phyloP scores from a whole-genome alignment of 805 yeast genomes.

The Candida saitoana region DNA sequence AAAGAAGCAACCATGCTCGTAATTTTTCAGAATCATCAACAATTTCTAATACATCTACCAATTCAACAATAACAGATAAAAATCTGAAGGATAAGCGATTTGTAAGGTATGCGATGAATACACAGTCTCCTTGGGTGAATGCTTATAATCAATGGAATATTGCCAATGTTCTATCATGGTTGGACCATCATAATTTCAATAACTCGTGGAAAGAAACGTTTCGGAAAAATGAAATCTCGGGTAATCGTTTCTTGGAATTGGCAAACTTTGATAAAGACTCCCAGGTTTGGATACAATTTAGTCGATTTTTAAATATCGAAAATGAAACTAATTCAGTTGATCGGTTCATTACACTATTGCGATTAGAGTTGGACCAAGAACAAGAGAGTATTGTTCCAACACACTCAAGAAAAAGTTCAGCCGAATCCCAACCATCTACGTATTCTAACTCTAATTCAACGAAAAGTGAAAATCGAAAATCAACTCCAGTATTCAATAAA shows the following conservation, averaged over 20 bases:
- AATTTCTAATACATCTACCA: constrained; percentile 26
- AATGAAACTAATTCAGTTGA: constrained; percentile 49
- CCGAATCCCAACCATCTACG: constrained; percentile 9
- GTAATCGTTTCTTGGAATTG: constrained; percentile 61
- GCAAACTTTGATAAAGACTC: constrained; percentile 56
- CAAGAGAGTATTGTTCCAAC: neutral
- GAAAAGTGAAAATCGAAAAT: constrained; percentile 30
- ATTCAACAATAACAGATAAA: constrained; percentile 28
- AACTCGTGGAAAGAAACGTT: constrained; percentile 71
- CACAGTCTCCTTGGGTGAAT: constrained; percentile 19
- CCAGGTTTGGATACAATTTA: constrained; percentile 43
- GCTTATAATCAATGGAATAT: constrained; percentile 56
- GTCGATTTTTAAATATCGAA: constrained; percentile 30
- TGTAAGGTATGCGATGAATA: constrained; percentile 40
- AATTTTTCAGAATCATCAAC: constrained; percentile 35
- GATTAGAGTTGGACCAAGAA: constrained; percentile 12
- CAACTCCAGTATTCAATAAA: constrained; percentile 27
- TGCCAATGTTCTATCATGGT: constrained; percentile 65
- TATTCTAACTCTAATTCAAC: constrained; percentile 2
- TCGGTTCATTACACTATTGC: constrained; percentile 36
- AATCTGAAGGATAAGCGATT: constrained; percentile 37
- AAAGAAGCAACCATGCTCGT: constrained; percentile 18
- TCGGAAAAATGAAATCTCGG: constrained; percentile 51
- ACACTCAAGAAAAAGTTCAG: constrained; percentile 9
- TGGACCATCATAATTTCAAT: constrained; percentile 64